phyloP scores from a whole-genome alignment of 169 alveolate species.

The Cryptosporidium tyzzeri region DNA sequence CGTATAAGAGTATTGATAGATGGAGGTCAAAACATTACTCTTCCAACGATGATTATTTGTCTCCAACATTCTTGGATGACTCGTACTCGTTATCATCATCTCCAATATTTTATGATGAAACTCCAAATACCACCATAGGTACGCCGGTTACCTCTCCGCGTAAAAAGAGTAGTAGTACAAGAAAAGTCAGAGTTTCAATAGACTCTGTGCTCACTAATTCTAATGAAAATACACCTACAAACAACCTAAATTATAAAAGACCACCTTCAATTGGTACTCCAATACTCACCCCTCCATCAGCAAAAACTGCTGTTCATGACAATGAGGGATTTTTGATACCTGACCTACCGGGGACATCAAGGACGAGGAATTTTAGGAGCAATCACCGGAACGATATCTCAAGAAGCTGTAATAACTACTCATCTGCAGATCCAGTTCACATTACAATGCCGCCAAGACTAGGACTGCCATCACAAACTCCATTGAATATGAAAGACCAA shows the following conservation, averaged over 20 bases:
- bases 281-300: constrained; percentile 12
- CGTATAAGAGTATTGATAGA: constrained; percentile 35
- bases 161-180: not conserved
- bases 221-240: constrained; percentile 61
- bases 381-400: not conserved
- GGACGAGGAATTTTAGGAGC: constrained; percentile 12
- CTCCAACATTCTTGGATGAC: constrained; percentile 68
- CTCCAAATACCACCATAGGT: constrained; percentile 20
- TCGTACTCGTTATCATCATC: constrained; percentile 47
- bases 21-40: constrained; percentile 50
- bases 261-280: constrained; percentile 47
- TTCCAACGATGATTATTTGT: constrained; percentile 38
- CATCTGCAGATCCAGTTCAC: constrained; percentile 24
- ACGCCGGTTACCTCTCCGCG: constrained; percentile 31
- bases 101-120: constrained; percentile 51
- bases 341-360: constrained; percentile 42
- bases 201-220: not conserved
- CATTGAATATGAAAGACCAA: constrained; percentile 43
- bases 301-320: constrained; percentile 29
- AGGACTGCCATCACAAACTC: constrained; percentile 68
- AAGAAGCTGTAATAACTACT: not conserved
- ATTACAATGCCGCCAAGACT: constrained; percentile 74
- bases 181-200: not conserved
- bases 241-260: not conserved
- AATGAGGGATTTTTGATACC: constrained; percentile 70